Evolutionary conservation across 192 early-diverging fungal genomes (phyloP).

Genomic region (Podila horticola): DNA sequence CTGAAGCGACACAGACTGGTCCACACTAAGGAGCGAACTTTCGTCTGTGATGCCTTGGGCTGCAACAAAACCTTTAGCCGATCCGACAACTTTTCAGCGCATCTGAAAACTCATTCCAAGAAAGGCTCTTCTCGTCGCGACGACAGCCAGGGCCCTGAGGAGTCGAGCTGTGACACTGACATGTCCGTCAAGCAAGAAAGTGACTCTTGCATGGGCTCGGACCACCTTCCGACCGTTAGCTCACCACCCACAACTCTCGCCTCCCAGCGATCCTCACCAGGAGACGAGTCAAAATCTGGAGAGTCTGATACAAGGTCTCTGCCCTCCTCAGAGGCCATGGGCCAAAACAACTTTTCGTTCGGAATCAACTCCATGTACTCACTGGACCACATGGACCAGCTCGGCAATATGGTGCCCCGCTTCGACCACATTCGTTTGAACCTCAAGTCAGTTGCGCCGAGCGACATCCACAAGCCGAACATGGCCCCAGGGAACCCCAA

Average conservation of each 20-base stretch:
- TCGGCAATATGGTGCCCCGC: conserved; percentile 15
- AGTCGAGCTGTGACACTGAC: not conserved
- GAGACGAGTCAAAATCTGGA: not conserved
- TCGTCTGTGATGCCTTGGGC: conserved; percentile 63
- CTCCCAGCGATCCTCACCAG: conserved; percentile 3
- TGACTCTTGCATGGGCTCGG: too few relatives aligned
- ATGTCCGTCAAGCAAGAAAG: not conserved
- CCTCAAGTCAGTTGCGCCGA: conserved; percentile 23
- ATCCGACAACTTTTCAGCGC: conserved; percentile 73
- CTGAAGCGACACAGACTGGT: conserved; percentile 78
- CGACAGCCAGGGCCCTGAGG: not conserved
- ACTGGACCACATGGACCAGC: conserved; percentile 11
- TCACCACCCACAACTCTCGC: not conserved
- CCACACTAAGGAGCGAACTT: conserved; percentile 73
- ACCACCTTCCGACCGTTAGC: too few relatives aligned
- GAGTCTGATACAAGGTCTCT: too few relatives aligned
- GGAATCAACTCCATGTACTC: conserved; percentile 15
- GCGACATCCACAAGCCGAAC: conserved; percentile 17
- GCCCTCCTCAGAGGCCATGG: not conserved
- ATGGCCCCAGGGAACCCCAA: not conserved
- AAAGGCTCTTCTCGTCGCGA: conserved; percentile 23
- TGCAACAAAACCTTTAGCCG: conserved; percentile 78
- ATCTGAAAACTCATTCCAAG: conserved; percentile 72
- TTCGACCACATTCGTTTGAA: conserved; percentile 21
- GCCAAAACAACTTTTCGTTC: conserved; percentile 9